Conservation (phyloP, 768 basidiomycete species). For the Trametes villosa region DNA sequence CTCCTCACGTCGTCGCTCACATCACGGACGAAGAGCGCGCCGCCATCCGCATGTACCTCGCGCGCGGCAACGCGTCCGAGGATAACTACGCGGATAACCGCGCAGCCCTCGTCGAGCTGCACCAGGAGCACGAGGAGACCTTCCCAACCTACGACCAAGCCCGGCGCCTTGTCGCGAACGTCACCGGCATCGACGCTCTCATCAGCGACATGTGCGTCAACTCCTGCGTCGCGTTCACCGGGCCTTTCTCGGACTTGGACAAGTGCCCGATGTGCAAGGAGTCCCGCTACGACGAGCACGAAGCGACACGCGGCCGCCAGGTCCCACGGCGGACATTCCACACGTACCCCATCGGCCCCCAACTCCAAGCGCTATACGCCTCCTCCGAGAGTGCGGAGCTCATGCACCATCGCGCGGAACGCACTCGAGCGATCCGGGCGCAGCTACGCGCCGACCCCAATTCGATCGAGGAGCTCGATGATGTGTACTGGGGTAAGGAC, state of each 20-base stretch:
- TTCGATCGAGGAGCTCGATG: neutral
- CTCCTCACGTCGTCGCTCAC: constrained; percentile 32
- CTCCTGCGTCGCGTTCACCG: neutral
- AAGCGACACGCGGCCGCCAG: constrained; percentile 14
- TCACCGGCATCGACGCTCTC: constrained; percentile 22
- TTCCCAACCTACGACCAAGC: constrained; percentile 35
- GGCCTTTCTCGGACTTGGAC: neutral
- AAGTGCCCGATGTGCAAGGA: neutral
- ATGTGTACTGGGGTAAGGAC: neutral
- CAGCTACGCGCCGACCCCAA: neutral
- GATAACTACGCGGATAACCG: constrained; percentile 34
- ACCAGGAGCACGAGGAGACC: neutral
- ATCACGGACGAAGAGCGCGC: constrained; percentile 23
- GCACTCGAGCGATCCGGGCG: neutral
- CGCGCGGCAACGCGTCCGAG: constrained; percentile 35
- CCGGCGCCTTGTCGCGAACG: constrained; percentile 32
- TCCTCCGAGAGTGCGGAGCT: constrained; percentile 26
- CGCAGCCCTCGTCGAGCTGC: constrained; percentile 33
- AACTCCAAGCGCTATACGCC: constrained; percentile 43
- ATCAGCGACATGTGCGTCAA: neutral
- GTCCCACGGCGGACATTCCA: constrained; percentile 37
- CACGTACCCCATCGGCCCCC: constrained; percentile 47
- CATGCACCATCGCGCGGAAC: constrained; percentile 35
- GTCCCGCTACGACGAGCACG: neutral
- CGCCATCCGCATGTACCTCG: constrained; percentile 30